These are phyloP conservation scores for Wickerhamiella pararugosa DNA, from an alignment of 1,139 yeast genomes.

Conservation along the genomic window DNA sequence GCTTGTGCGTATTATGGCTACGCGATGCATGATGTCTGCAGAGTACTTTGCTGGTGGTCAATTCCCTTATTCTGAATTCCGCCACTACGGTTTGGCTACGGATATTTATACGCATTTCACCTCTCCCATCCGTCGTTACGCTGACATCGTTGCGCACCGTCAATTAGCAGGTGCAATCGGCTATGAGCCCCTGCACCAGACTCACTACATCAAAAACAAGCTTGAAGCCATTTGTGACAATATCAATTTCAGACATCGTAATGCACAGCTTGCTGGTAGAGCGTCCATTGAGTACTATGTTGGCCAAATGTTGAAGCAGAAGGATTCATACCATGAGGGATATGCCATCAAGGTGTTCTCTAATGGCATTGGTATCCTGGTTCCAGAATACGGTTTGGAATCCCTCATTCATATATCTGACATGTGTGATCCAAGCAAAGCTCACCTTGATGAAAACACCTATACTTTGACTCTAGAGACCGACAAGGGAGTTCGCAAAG, in stretches of 20 bases:
- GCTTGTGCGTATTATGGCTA: conserved; percentile 87
- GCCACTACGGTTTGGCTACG: conserved; percentile 94
- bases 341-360: conserved; percentile 83
- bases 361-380: conserved; percentile 88
- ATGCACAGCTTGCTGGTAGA: conserved; percentile 97
- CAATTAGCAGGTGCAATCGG: conserved; percentile 96
- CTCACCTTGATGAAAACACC: conserved; percentile 62
- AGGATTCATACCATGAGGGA: conserved; percentile 66
- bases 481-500: conserved; percentile 29
- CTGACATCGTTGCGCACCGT: conserved; percentile 95
- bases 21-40: conserved; percentile 99
- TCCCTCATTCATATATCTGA: conserved; percentile 74
- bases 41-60: conserved; percentile 95
- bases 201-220: conserved; percentile 76
- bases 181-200: conserved; percentile 67
- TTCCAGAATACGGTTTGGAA: conserved; percentile 96
- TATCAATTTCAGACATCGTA: conserved; percentile 87
- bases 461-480: conserved; percentile 49
- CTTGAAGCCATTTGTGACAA: conserved; percentile 84
- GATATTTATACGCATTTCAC: conserved; percentile 98
- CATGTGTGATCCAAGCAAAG: conserved; percentile 46
- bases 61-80: conserved; percentile 81
- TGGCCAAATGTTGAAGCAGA: conserved; percentile 84
- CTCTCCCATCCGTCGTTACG: conserved; percentile 94
- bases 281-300: conserved; percentile 96